These are phyloP conservation scores for Trichomonas gallinae DNA, from an alignment of 208 protist genomes.

Conservation along the genomic window DNA sequence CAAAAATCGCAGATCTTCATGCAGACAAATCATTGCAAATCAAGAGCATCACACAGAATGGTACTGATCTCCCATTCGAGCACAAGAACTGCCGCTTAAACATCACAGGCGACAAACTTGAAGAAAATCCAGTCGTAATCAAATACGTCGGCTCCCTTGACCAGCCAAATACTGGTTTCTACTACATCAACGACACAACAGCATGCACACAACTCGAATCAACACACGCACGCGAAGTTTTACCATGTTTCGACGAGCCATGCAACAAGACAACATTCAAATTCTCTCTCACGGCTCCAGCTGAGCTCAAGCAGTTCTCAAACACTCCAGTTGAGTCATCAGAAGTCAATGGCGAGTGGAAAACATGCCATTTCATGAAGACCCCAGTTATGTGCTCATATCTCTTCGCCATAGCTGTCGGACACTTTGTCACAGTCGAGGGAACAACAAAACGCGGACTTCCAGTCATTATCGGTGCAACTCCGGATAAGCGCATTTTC, in stretches of 20 bases:
- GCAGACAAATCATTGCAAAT: background rate
- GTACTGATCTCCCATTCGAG: background rate
- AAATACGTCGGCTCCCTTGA: background rate
- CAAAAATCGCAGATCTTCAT: background rate
- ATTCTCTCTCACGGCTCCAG: background rate
- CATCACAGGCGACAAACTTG: background rate
- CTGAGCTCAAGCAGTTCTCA: background rate
- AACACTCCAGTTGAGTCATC: conserved; percentile 7
- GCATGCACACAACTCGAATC: conserved; percentile 31
- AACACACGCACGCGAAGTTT: conserved; percentile 17
- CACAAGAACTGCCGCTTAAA: background rate
- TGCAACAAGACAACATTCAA: background rate
- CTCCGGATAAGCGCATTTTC: background rate
- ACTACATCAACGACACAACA: background rate
- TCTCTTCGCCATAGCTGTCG: background rate
- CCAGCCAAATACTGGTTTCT: background rate
- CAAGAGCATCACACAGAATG: background rate
- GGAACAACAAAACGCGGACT: background rate
- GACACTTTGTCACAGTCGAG: background rate
- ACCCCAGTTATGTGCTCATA: conserved; percentile 18
- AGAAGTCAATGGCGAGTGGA: background rate
- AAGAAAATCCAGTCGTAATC: background rate
- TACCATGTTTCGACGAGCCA: conserved; percentile 39
- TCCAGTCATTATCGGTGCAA: background rate
- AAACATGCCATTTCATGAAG: background rate